Evolutionary conservation across 176 grass and related monocot species (phyloP).

Genomic region (Coix lacrymajobi): DNA sequence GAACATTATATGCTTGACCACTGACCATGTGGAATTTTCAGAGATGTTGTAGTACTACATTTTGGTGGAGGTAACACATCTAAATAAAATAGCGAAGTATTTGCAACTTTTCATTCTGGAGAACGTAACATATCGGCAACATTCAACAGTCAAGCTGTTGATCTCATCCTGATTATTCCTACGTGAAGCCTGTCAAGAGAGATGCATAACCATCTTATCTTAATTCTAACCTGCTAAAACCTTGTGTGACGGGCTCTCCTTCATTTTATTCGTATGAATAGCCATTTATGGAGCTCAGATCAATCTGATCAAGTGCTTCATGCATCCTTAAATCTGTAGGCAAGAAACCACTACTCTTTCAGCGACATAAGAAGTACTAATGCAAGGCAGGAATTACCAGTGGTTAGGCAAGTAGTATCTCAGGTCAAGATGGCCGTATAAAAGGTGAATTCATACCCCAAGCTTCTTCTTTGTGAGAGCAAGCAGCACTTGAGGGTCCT

Average conservation of each 20-base stretch:
- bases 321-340: conserved; percentile 8
- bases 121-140: neutral
- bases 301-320: neutral
- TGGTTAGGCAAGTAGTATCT: neutral
- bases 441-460: conserved; percentile 23
- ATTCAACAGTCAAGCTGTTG: neutral
- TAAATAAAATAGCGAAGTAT: neutral
- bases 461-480: conserved; percentile 39
- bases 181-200: neutral
- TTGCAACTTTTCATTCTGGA: neutral
- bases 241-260: neutral
- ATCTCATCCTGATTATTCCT: neutral
- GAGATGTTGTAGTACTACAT: neutral
- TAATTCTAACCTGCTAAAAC: neutral
- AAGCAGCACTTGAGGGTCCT: conserved; percentile 47
- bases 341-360: neutral
- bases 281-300: neutral
- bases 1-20: neutral
- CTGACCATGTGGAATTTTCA: neutral
- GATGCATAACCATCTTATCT: neutral
- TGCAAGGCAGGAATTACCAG: neutral
- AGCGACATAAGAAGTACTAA: neutral
- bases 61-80: neutral
- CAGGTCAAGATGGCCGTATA: neutral
- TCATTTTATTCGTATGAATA: neutral